Percentiles rank a stretch among this genome's conserved stretches.
These are phyloP conservation scores for Hibiscus tridactylites DNA, from an alignment of 345 rosid genomes.

Conservation along the genomic window DNA sequence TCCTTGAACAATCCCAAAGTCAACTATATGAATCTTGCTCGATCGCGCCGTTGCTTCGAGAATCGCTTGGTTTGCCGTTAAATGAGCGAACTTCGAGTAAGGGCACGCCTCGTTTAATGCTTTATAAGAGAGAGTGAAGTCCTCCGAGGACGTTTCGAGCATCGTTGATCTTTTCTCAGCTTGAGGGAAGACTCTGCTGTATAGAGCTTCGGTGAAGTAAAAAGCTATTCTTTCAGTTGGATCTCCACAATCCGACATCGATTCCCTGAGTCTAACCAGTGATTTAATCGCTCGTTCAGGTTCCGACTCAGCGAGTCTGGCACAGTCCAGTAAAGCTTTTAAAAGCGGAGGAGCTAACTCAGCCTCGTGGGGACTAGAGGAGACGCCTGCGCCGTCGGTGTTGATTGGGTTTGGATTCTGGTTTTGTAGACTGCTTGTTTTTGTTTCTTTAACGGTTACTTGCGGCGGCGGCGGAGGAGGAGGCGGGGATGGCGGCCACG, in stretches of 20 bases:
- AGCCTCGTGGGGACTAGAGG: conserved; percentile 27
- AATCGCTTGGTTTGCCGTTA: conserved; percentile 90
- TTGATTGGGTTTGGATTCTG: neutral
- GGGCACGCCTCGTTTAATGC: conserved; percentile 89
- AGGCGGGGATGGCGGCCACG: conserved; percentile 35
- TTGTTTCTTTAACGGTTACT: conserved; percentile 20
- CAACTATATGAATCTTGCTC: conserved; percentile 74
- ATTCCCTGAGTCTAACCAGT: conserved; percentile 40
- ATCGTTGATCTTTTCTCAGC: conserved; percentile 17
- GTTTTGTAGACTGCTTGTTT: conserved; percentile 14
- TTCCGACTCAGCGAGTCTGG: conserved; percentile 49
- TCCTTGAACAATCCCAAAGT: conserved; percentile 89
- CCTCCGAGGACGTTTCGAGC: conserved; percentile 35
- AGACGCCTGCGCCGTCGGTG: conserved; percentile 15
- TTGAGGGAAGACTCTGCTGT: conserved; percentile 27
- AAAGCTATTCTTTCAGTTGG: conserved; percentile 66
- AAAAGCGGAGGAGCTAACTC: conserved; percentile 43
- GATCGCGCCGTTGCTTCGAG: conserved; percentile 75
- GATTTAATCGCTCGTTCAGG: conserved; percentile 43
- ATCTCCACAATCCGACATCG: conserved; percentile 58
- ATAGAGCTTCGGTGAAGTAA: conserved; percentile 70
- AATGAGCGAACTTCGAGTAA: conserved; percentile 77
- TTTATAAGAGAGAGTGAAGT: conserved; percentile 55
- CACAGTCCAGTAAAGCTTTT: conserved; percentile 55
- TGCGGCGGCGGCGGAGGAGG: conserved; percentile 33